These are phyloP conservation scores for Calonectria pteridis DNA, from an alignment of 2,329 filamentous ascomycete genomes.

Conservation along the genomic window DNA sequence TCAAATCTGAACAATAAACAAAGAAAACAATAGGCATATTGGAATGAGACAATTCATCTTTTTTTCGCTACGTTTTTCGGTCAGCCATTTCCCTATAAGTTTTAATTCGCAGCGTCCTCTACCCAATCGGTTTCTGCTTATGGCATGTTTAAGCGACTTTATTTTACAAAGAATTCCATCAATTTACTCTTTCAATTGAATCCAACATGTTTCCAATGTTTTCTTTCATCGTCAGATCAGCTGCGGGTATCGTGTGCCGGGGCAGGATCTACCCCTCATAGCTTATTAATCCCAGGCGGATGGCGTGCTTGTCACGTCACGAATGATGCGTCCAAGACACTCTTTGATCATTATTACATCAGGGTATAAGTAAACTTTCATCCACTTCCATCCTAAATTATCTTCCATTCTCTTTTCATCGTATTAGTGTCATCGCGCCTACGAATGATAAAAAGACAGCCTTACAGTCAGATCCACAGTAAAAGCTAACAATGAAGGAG, in stretches of 20 bases:
- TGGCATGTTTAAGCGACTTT: background rate
- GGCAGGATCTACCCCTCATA: background rate
- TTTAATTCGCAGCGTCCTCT: too few species aligned
- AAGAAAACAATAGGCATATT: too few species aligned
- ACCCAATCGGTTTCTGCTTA: too few species aligned
- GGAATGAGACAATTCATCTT: too few species aligned
- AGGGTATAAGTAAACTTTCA: background rate
- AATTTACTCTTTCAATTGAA: background rate
- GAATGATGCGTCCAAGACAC: background rate
- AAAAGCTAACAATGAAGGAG: background rate
- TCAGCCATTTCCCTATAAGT: too few species aligned
- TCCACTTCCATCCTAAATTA: too few species aligned
- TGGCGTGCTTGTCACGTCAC: slow-evolving; percentile 1
- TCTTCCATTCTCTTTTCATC: background rate
- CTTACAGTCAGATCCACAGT: too few species aligned
- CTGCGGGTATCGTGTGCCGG: background rate
- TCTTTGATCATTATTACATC: background rate
- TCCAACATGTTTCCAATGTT: background rate
- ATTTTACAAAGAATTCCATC: background rate
- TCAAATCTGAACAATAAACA: too few species aligned
- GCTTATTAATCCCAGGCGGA: background rate
- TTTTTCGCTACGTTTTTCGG: too few species aligned
- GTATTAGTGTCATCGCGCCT: background rate
- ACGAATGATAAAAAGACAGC: too few species aligned
- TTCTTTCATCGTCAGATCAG: background rate